Evolutionary conservation across 1,139 yeast genomes (phyloP).

Genomic region (Protomyces gravidus): DNA sequence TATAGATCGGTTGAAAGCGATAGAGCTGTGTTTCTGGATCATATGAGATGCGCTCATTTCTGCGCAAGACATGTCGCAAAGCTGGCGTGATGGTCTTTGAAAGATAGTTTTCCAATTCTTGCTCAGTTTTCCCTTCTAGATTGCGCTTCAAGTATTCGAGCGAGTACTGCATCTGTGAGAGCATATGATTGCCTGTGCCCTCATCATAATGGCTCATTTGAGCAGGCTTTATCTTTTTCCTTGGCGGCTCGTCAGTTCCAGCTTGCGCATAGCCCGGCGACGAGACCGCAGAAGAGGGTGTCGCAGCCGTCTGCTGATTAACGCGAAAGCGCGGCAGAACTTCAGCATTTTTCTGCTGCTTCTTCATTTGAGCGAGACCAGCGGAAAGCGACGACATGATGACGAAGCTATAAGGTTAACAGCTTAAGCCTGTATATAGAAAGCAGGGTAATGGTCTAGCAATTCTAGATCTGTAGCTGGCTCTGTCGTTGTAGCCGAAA

Average conservation of each 20-base stretch:
- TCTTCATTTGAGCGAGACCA: constrained; percentile 57
- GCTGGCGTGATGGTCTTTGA: constrained; percentile 20
- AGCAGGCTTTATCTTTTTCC: constrained; percentile 30
- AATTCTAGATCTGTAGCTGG: no score
- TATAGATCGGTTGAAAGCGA: constrained; percentile 83
- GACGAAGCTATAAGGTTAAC: no score
- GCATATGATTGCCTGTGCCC: constrained; percentile 34
- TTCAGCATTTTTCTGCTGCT: constrained; percentile 47
- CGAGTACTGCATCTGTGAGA: constrained; percentile 68
- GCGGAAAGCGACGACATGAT: constrained; percentile 41
- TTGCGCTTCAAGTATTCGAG: constrained; percentile 67
- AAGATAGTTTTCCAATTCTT: constrained; percentile 16
- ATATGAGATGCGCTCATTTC: constrained; percentile 43
- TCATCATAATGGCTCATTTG: constrained; percentile 9
- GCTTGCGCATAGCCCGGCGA: constrained; percentile 31
- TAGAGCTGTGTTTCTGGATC: constrained; percentile 59
- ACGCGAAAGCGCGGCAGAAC: constrained; percentile 46
- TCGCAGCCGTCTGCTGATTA: constrained; percentile 40
- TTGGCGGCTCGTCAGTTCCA: constrained; percentile 37
- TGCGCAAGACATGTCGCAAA: constrained; percentile 24
- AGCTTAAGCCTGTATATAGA: no score
- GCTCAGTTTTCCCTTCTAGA: constrained; percentile 45
- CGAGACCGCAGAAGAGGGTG: constrained; percentile 26
- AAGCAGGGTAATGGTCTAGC: no score
- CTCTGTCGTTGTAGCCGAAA: no score